phyloP scores from a whole-genome alignment of 371 early-diverging fungal species.

The Mortierella sp. region DNA sequence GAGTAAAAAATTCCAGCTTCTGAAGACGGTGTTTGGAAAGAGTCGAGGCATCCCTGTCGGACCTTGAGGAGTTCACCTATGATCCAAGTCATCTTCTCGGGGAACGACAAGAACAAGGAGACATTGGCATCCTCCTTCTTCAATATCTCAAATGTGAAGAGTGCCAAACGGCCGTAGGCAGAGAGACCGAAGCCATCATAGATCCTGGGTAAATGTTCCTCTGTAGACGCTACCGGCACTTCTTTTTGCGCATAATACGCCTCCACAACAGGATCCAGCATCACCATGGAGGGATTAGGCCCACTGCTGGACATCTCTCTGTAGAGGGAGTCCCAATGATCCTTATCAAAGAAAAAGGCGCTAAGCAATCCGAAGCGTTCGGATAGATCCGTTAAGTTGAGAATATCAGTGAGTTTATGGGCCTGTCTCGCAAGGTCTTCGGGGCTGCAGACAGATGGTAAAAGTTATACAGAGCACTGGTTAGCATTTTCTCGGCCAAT shows the following conservation, averaged over 20 bases:
- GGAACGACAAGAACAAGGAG: slow-evolving; percentile 45
- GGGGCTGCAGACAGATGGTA: slow-evolving; percentile 41
- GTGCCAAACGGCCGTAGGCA: slow-evolving; percentile 61
- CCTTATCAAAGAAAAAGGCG: slow-evolving; percentile 46
- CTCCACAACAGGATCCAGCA: slow-evolving; percentile 49
- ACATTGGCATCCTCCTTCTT: slow-evolving; percentile 40
- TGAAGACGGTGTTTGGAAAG: slow-evolving; percentile 38
- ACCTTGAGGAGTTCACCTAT: slow-evolving; percentile 57
- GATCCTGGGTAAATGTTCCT: slow-evolving; percentile 16
- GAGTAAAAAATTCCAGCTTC: slow-evolving; percentile 42
- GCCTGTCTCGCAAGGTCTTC: slow-evolving; percentile 53
- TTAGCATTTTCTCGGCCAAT: background rate
- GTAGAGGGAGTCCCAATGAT: slow-evolving; percentile 50
- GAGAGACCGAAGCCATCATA: slow-evolving; percentile 70
- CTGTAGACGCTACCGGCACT: background rate
- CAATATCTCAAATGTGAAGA: slow-evolving; percentile 61
- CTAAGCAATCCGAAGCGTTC: slow-evolving; percentile 36
- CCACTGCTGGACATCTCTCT: slow-evolving; percentile 27
- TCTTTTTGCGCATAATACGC: slow-evolving; percentile 26
- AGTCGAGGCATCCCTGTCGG: slow-evolving; percentile 48
- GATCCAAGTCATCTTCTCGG: slow-evolving; percentile 56
- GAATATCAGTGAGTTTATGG: slow-evolving; percentile 29
- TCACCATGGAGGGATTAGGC: slow-evolving; percentile 36
- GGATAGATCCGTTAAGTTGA: slow-evolving; percentile 32
- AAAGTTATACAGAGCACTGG: background rate